A percentile compares a stretch with the other conserved stretches of the same genome.
These are phyloP conservation scores for Wickerhamia fluorescens DNA, from an alignment of 805 yeast species.

Conservation along the genomic window DNA sequence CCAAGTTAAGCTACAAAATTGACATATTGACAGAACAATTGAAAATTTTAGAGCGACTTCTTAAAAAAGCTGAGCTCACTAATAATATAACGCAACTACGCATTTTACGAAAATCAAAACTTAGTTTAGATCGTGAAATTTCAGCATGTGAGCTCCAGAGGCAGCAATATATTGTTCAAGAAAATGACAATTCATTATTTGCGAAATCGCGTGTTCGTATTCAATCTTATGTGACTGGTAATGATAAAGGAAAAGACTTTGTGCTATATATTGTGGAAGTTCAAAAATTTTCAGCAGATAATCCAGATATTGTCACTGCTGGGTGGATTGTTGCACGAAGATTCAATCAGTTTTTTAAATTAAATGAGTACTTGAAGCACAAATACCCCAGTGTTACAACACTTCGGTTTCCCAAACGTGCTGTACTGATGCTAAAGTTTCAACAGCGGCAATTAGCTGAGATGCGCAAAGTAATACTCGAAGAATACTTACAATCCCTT, in stretches of 20 bases:
- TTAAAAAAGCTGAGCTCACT: slow-evolving; percentile 78
- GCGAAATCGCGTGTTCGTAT: slow-evolving; percentile 54
- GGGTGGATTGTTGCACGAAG: slow-evolving; percentile 91
- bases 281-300: slow-evolving; percentile 38
- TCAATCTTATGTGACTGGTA: slow-evolving; percentile 48
- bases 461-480: slow-evolving; percentile 53
- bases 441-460: slow-evolving; percentile 61
- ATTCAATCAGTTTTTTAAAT: slow-evolving; percentile 71
- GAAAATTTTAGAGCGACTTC: slow-evolving; percentile 55
- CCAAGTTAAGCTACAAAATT: slow-evolving; percentile 49
- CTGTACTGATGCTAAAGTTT: slow-evolving; percentile 59
- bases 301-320: slow-evolving; percentile 45
- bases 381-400: slow-evolving; percentile 44
- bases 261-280: slow-evolving; percentile 74
- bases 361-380: slow-evolving; percentile 56
- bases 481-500: slow-evolving; percentile 52
- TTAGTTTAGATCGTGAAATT: slow-evolving; percentile 66
- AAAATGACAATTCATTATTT: slow-evolving; percentile 68
- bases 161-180: slow-evolving; percentile 79
- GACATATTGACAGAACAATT: slow-evolving; percentile 55
- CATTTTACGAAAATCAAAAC: slow-evolving; percentile 59
- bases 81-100: slow-evolving; percentile 65
- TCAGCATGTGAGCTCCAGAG: slow-evolving; percentile 63
- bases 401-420: slow-evolving; percentile 53
- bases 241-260: slow-evolving; percentile 52